Evolutionary conservation across 805 yeast genomes (phyloP).

Genomic region (Torulaspora maleeae): DNA sequence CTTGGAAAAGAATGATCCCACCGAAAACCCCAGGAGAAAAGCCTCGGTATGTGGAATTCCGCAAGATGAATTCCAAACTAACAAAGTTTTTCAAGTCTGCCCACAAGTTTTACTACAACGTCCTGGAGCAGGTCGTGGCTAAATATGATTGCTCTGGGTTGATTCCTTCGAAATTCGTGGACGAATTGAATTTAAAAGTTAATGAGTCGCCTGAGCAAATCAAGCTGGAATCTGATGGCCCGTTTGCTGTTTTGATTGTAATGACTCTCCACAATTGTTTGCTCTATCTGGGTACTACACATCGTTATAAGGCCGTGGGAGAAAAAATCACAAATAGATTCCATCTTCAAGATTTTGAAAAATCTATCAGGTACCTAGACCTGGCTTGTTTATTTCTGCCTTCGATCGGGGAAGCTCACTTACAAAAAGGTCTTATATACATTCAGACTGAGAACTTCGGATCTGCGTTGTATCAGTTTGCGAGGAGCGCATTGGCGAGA

Average conservation of each 20-base stretch:
- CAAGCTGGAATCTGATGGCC: conserved; percentile 9
- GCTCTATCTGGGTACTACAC: conserved; percentile 52
- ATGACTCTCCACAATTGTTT: conserved; percentile 24
- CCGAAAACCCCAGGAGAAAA: conserved; percentile 19
- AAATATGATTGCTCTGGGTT: conserved; percentile 13
- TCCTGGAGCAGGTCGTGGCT: conserved; percentile 30
- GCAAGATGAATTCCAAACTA: conserved; percentile 51
- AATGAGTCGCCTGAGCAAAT: conserved; percentile 1
- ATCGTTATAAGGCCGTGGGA: conserved; percentile 50
- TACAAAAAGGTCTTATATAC: conserved; percentile 29
- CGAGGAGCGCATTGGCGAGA: conserved; percentile 54
- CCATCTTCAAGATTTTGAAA: conserved; percentile 41
- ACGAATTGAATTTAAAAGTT: conserved; percentile 10
- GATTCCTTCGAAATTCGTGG: conserved; percentile 11
- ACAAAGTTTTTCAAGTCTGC: conserved; percentile 47
- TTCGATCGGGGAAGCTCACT: conserved; percentile 56
- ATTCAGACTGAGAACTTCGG: conserved; percentile 28
- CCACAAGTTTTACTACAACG: conserved; percentile 43
- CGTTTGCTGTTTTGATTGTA: conserved; percentile 14
- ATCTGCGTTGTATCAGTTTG: conserved; percentile 26
- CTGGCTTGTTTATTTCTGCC: conserved; percentile 56
- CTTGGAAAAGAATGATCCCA: conserved; percentile 26
- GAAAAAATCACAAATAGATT: conserved; percentile 40
- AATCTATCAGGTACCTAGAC: conserved; percentile 46
- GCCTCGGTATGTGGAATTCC: conserved; percentile 45